Base-by-base conservation (phyloP, 495 filamentous ascomycete species). In the Tuber melanosporum region DNA sequence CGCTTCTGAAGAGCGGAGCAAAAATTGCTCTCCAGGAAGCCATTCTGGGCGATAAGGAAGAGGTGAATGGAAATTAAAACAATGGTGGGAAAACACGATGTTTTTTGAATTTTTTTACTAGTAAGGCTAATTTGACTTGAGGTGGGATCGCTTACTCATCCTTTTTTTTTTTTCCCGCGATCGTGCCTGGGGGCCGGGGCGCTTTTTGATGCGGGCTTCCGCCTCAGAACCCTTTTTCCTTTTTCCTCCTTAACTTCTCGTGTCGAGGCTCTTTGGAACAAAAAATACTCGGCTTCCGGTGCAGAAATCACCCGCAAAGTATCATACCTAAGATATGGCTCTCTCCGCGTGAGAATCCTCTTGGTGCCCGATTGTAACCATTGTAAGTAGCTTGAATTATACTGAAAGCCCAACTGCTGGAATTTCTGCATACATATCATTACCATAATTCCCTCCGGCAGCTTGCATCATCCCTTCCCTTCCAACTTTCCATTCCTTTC, bases 11-110 rank as follows among this genome's bases (percentile, higher is more conserved):
- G 22, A 83, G 77, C 66, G 76, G 82, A 70, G 82, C 77, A 74
- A 83, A 80, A 47, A 77, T 76, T 75, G 82, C 82, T 75, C 83
- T 83, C 82, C 79, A 83, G 71, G 82, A 83, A 73, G 82, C 82
- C 82, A 83, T 83, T 79, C 70, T 76, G 73, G 82, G 77, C 78
- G 62, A 70, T 76, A 76, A 45, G 47, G 74, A 73, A 44, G 73
- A 71, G 72, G 45, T 71, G 78, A 45, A 66, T 47, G 71, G 76
- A 71, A 73, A 78, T 71, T 79, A 73, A 80, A 49, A 36, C 26
- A 71, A 76, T 49, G 71, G 47, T 45, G 74, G 71, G 74, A 49
- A 76, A 78, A 71, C 78, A 73, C 71, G 77, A 73, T 36, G 52
- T 62, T 62, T 44, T 76, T 26, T 62, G 57, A 71, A 66, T 17